Base-by-base conservation (phyloP, 1,139 yeast species). In the Kluyveromyces sp. region DNA sequence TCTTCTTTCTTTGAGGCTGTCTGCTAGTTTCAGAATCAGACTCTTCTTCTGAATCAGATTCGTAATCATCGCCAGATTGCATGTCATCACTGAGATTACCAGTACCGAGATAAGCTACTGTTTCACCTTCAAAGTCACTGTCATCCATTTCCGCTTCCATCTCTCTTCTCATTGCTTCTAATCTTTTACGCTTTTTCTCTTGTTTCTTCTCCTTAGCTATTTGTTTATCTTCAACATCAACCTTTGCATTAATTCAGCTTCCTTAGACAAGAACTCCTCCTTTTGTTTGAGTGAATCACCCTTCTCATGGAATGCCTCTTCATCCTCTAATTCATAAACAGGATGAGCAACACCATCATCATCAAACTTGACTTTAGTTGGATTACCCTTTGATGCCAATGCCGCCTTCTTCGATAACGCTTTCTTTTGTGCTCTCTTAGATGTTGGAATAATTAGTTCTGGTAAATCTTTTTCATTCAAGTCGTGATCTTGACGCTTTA, bases 311-410 rank as follows among this genome's bases (percentile, higher is more conserved):
- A 94, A 92, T 51, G 85, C 95, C 41, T 82, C 95, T 65, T 89
- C 97, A 54, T 83, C 88, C 62, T 88, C 92, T 50, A 92, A 73
- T 66, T 92, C 97, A 61, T 92, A 92, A 10, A 90, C 72, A 10
- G 95, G 86, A 66, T 90, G 97, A 0, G 97, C 82, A 6, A 74
- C 73, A 37, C 99, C 99, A 2, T 92, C 97, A 53, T 92, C 98
- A 61, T 92, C 99, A 63, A 92, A 92, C 47, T 78, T 75, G 56
- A 92, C 67, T 64, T 88, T 92, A 32, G 87, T 78, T 21, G 96
- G 83, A 51, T 79, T 78, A 6, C 89, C 85, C 50, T 77, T 77
- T 26, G 75, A 67, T 33, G 79, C 67, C n/a, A 80, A 61, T n/a
- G 86, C 76, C 10, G 81, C 79, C 64, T 90, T 92, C 69, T 84